A percentile compares a stretch with the other conserved stretches of the same genome.
Evolutionary conservation across 2,329 filamentous ascomycete species (phyloP).

Genomic region (Fusarium anguioides): DNA sequence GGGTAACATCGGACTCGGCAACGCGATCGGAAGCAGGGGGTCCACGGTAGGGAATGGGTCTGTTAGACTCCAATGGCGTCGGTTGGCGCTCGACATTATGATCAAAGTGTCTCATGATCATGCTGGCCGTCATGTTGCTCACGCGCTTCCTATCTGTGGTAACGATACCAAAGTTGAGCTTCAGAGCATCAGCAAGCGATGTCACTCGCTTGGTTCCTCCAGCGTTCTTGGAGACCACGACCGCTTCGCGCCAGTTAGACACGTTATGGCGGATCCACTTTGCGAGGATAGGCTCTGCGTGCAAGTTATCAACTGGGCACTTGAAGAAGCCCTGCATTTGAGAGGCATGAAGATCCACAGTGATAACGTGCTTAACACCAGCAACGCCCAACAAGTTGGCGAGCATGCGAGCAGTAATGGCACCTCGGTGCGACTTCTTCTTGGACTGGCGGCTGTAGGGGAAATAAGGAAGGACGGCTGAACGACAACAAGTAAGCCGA

Average conservation of each 20-base stretch:
- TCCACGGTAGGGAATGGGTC: slow-evolving; percentile 38
- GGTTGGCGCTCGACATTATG: slow-evolving; percentile 61
- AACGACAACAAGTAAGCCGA: slow-evolving; percentile 30
- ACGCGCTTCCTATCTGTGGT: slow-evolving; percentile 81
- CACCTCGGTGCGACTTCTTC: slow-evolving; percentile 96
- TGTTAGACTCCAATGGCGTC: slow-evolving; percentile 51
- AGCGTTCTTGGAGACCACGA: slow-evolving; percentile 98
- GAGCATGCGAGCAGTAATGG: slow-evolving; percentile 96
- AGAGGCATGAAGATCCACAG: slow-evolving; percentile 94
- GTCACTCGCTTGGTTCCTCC: slow-evolving; percentile 98
- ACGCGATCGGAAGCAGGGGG: slow-evolving; percentile 30
- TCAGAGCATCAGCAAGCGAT: slow-evolving; percentile 92
- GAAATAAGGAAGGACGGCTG: slow-evolving; percentile 92
- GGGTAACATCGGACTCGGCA: slow-evolving; percentile 36
- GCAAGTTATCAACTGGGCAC: slow-evolving; percentile 96
- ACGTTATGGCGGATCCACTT: slow-evolving; percentile 95
- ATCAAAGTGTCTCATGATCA: slow-evolving; percentile 77
- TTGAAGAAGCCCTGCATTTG: slow-evolving; percentile 99
- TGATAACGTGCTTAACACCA: slow-evolving; percentile 97
- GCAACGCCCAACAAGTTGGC: slow-evolving; percentile 94
- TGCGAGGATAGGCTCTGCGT: slow-evolving; percentile 93
- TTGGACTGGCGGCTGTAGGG: slow-evolving; percentile 99
- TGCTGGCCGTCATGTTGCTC: slow-evolving; percentile 80
- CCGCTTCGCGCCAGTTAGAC: slow-evolving; percentile 86
- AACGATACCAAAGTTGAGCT: slow-evolving; percentile 97